A percentile compares a stretch with the other conserved stretches of the same genome.
Evolutionary conservation across 441 rosid species (phyloP).

Genomic region (Erodium trifolium): DNA sequence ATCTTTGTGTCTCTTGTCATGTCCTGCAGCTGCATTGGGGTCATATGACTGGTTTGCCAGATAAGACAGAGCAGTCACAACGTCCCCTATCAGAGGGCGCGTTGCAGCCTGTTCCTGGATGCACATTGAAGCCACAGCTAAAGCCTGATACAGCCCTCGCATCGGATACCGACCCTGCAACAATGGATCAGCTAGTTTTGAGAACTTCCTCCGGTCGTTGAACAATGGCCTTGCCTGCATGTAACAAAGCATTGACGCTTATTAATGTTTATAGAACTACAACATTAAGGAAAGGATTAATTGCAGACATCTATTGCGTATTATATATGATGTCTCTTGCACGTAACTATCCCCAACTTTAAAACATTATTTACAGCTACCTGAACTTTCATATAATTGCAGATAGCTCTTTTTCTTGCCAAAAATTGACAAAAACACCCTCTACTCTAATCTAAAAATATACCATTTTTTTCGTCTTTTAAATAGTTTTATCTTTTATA

Average conservation of each 20-base stretch:
- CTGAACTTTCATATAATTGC: no score
- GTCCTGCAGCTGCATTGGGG: slow-evolving; percentile 30
- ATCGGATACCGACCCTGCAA: slow-evolving; percentile 73
- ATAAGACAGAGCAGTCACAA: slow-evolving; percentile 89
- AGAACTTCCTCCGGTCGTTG: slow-evolving; percentile 68
- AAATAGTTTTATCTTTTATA: no score
- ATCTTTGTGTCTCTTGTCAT: slow-evolving; percentile 44
- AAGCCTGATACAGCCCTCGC: slow-evolving; percentile 86
- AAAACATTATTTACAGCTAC: no score
- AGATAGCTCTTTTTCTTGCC: no score
- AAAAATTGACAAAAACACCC: no score
- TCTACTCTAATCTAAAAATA: no score
- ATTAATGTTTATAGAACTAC: neutral
- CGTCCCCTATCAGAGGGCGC: slow-evolving; percentile 87
- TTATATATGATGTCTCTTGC: no score
- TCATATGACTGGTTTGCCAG: slow-evolving; percentile 80
- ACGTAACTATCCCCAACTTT: no score
- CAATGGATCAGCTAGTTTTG: slow-evolving; percentile 69
- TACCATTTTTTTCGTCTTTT: no score
- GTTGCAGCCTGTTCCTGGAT: slow-evolving; percentile 91
- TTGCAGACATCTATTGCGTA: no score
- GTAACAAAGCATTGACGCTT: slow-evolving; percentile 6
- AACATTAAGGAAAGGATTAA: no score
- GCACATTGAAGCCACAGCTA: slow-evolving; percentile 97
- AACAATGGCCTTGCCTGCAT: slow-evolving; percentile 79